Base-by-base conservation (phyloP, 2,329 filamentous ascomycete species). In the Colletotrichum noveboracense region DNA sequence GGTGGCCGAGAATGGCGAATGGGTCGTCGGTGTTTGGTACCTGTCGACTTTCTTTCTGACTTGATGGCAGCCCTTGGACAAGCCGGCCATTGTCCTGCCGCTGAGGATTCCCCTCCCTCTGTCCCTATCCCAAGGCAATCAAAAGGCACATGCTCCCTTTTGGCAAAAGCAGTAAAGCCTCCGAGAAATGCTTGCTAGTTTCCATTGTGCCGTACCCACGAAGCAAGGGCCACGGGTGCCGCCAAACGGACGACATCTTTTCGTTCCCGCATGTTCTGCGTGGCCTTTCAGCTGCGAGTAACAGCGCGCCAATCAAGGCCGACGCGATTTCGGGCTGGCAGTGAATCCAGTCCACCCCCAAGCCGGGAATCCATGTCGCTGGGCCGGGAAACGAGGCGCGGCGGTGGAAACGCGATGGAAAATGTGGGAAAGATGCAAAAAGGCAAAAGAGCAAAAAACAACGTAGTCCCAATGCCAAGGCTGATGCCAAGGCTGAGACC, bases 401-500 rank as follows among this genome's bases (percentile, higher is more conserved):
- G 34, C 32, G 52, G 28, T 32, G 38, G 36, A 21, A 48, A 48
- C 43, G 6, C 2, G 3, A 21, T 52, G 34, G 38, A 55, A 68
- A 66, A 68, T 24, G 71, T 30, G 68, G 69, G 56, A 55, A 65
- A 30, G 34, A 18, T 16, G 28, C 34, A 60, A 32, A 48, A 34
- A 66, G 12, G 2, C 28, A 60, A 52, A 74, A 55, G 38, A 74
- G 73, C 73, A 67, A 68, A 73, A 75, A 34, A 73, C 70, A 34
- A 75, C 74, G 70, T n/a, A 16, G 48, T 60, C 34, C n/a, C 24
- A 52, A 34, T 74, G 74, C 74, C 74, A 75, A 75, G 74, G 74
- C 74, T 75, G 74, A 73, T 74, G 73, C 73, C 73, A 75, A 75
- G 74, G 74, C 74, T 75, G 74, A 75, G 62, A 43, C 74, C 70